Conservation (phyloP, 495 filamentous ascomycete species). For the Xylaria sp. region DNA sequence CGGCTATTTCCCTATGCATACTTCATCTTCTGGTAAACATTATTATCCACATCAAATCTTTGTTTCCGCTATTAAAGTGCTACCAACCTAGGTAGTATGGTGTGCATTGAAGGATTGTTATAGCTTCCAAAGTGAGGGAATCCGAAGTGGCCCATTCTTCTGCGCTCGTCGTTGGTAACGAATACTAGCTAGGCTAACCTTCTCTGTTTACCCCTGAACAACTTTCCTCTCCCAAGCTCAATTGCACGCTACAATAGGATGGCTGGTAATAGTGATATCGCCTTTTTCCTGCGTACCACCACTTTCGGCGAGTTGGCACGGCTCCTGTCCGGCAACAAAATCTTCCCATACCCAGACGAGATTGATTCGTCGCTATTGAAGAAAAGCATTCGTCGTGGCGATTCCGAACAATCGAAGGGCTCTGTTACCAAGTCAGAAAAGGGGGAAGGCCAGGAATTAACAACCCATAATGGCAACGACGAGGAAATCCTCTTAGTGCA, state of each 20-base stretch:
- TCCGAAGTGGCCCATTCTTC: not conserved
- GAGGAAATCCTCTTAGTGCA: slow-evolving; percentile 26
- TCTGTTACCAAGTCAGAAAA: not conserved
- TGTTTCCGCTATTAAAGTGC: not conserved
- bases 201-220: not conserved
- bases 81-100: not conserved
- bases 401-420: not conserved
- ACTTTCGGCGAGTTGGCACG: slow-evolving; percentile 32
- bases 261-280: not conserved
- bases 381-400: slow-evolving; percentile 13
- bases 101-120: not conserved
- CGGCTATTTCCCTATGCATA: not conserved
- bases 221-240: not conserved
- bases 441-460: not conserved
- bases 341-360: slow-evolving; percentile 34
- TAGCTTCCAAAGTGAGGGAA: not conserved
- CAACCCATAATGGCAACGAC: not conserved
- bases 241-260: not conserved
- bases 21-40: not conserved
- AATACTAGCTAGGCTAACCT: not conserved
- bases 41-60: not conserved
- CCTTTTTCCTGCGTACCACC: slow-evolving; percentile 28
- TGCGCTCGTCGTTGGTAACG: not conserved
- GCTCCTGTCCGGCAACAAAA: slow-evolving; percentile 27
- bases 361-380: slow-evolving; percentile 30